Base-by-base conservation (phyloP, 352 stramenopile genomes). In the Phytophthora sansomeana region DNA sequence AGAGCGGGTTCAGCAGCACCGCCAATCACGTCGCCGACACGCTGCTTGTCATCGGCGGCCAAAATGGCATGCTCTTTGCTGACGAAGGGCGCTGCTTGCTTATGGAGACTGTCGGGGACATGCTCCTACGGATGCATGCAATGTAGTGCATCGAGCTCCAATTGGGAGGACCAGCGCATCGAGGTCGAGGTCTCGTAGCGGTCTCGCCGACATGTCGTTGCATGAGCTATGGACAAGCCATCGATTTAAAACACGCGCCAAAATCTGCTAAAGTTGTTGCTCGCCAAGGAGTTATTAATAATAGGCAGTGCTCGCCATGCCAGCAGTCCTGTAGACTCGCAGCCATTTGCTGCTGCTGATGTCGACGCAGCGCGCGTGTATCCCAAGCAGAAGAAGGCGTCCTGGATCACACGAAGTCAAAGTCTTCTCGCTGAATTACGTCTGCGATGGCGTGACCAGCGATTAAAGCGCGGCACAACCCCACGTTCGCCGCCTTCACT, bases 1-100 rank as follows among this genome's bases (percentile, higher is more conserved):
- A 67, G 58, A 67, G 58, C 58, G 58, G 58, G 48, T 59, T 35
- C 38, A 6, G 11, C 36, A 32, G 32, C 32, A 13, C 16, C 2
- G 3, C 8, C 58, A 67, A 67, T 60, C n/a, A 16, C 44, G 14
- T 29, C 48, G 39, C 36, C 58, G 58, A 67, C 58, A 33, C 46
- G 38, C 58, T 35, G 36, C 35, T 59, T 52, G 58, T 66, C 58
- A 66, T 63, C 35, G 35, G 26, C 29, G 33, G 13, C 33, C 33
- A n/a, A n/a, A 38, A 16, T 38, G 33, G 6, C 33, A 38, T 38
- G 33, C 8, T n/a, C 33, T 38, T 16, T n/a, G 19, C n/a, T n/a
- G n/a, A n/a, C n/a, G n/a, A n/a, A n/a, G n/a, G n/a, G n/a, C n/a
- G n/a, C 6, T 28, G 39, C 39, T 46, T 46, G 42, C 42, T 49